These are phyloP conservation scores for Chrysopogon serrulatus DNA, from an alignment of 176 grass and related monocot species.

Conservation along the genomic window DNA sequence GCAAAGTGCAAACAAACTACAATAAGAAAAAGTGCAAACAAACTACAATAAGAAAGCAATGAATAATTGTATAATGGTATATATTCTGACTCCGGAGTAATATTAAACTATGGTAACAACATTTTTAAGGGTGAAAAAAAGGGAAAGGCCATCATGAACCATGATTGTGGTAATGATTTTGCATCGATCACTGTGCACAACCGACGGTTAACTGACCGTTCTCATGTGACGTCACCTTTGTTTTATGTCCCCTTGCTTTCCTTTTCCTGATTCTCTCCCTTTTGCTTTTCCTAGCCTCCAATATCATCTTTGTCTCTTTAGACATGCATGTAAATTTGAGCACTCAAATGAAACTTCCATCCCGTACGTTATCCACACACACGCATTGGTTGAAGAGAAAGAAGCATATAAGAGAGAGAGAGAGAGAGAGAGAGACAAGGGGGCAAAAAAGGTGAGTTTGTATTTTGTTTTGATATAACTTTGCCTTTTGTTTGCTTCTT, in stretches of 20 bases:
- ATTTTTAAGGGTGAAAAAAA: neutral
- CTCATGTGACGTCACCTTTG: slow-evolving; percentile 50
- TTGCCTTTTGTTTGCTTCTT: slow-evolving; percentile 60
- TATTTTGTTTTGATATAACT: slow-evolving; percentile 37
- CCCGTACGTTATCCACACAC: slow-evolving; percentile 14
- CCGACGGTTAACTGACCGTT: slow-evolving; percentile 31
- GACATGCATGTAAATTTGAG: slow-evolving; percentile 33
- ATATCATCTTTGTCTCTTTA: slow-evolving; percentile 56
- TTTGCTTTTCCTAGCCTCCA: slow-evolving; percentile 29
- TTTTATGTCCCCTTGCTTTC: slow-evolving; percentile 16
- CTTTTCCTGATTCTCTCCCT: slow-evolving; percentile 16
- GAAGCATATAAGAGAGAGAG: neutral
- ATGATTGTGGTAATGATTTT: slow-evolving; percentile 43
- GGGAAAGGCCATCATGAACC: neutral
- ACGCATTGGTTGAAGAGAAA: slow-evolving; percentile 54
- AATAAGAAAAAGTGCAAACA: no score
- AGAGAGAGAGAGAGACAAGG: neutral
- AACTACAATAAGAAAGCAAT: slow-evolving; percentile 25
- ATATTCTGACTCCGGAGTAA: neutral
- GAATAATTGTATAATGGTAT: slow-evolving; percentile 13
- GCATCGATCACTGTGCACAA: slow-evolving; percentile 32
- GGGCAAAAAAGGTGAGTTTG: slow-evolving; percentile 16
- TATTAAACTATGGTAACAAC: neutral
- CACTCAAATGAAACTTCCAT: slow-evolving; percentile 44
- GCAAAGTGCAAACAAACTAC: no score